Conservation (phyloP, 2,329 filamentous ascomycete species). For the Aphanoascus verrucosus region DNA sequence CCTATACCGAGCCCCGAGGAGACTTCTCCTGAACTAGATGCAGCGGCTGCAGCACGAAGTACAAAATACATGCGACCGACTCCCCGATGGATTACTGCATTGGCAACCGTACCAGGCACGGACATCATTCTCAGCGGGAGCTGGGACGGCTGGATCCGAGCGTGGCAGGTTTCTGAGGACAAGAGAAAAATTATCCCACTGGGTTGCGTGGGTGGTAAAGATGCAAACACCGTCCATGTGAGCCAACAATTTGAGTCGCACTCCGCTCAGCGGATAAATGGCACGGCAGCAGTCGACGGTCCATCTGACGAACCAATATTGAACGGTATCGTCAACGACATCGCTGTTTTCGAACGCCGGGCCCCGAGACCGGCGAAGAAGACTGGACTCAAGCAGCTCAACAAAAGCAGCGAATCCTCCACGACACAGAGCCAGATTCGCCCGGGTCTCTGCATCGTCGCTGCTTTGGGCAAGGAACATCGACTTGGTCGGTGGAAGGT, state of each 20-base stretch:
- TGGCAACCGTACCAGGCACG: constrained; percentile 77
- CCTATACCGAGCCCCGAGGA: constrained; percentile 55
- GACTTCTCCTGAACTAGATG: constrained; percentile 62
- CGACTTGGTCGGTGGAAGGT: constrained; percentile 71
- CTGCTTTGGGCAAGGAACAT: constrained; percentile 78
- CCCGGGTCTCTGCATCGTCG: constrained; percentile 65
- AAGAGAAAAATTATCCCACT: constrained; percentile 65
- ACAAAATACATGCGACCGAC: constrained; percentile 44
- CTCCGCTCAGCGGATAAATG: background rate
- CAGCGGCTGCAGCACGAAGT: constrained; percentile 40
- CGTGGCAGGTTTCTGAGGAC: constrained; percentile 76
- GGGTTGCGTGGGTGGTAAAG: constrained; percentile 49
- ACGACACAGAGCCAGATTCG: constrained; percentile 21
- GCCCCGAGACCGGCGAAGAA: constrained; percentile 21
- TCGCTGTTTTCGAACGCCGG: constrained; percentile 76
- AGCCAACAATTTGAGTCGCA: constrained; percentile 14
- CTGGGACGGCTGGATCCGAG: constrained; percentile 82
- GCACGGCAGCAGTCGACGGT: constrained; percentile 17
- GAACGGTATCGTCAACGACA: constrained; percentile 75
- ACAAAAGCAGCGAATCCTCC: constrained; percentile 12
- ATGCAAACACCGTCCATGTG: constrained; percentile 19
- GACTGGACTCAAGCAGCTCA: background rate
- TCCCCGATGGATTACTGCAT: constrained; percentile 81
- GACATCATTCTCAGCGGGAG: constrained; percentile 84
- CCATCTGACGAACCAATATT: constrained; percentile 35